These are phyloP conservation scores for Blastocystis sp. DNA, from an alignment of 352 stramenopile species.

Conservation along the genomic window DNA sequence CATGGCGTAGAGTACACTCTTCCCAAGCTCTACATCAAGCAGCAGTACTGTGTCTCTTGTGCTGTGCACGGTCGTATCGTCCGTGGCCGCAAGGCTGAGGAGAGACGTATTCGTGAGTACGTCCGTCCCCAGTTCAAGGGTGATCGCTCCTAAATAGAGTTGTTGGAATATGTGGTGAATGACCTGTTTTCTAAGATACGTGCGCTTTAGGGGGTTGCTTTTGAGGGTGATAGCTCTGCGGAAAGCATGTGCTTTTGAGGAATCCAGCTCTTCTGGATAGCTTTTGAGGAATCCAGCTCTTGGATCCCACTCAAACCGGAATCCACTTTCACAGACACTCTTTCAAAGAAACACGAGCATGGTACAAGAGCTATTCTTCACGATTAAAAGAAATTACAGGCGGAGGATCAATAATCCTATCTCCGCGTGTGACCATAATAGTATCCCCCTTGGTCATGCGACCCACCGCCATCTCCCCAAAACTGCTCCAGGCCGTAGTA, in stretches of 20 bases:
- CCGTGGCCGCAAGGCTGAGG: slow-evolving; percentile 86
- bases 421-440: slow-evolving; percentile 53
- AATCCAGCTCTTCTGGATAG: too few relatives aligned
- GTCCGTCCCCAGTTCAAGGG: background rate
- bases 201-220: too few relatives aligned
- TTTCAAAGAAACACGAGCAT: background rate
- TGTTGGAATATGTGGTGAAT: background rate
- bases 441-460: slow-evolving; percentile 29
- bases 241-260: too few relatives aligned
- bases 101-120: slow-evolving; percentile 66
- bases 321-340: too few relatives aligned
- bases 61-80: slow-evolving; percentile 99
- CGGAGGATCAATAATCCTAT: slow-evolving; percentile 35
- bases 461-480: slow-evolving; percentile 56
- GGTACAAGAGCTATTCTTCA: background rate
- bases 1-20: slow-evolving; percentile 88
- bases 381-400: slow-evolving; percentile 44
- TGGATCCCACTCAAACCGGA: too few relatives aligned
- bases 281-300: too few relatives aligned
- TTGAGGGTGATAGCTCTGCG: too few relatives aligned
- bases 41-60: slow-evolving; percentile 93
- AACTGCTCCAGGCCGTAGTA: slow-evolving; percentile 67
- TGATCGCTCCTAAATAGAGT: slow-evolving; percentile 36
- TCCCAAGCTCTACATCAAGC: slow-evolving; percentile 99
- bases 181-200: background rate